These are phyloP conservation scores for Tolypocladium sp. DNA, from an alignment of 2,329 filamentous ascomycete species.

Conservation along the genomic window DNA sequence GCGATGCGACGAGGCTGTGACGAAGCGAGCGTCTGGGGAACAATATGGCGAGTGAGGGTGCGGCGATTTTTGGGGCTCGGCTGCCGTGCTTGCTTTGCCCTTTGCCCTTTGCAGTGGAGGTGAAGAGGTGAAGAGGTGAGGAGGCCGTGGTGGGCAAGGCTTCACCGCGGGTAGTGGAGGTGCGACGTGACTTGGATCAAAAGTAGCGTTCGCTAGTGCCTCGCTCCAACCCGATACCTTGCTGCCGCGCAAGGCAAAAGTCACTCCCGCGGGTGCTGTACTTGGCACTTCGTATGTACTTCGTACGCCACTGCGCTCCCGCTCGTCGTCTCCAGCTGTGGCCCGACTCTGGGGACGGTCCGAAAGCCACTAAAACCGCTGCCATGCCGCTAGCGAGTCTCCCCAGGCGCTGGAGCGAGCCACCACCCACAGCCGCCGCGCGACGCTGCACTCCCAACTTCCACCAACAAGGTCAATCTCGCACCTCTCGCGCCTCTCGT, in stretches of 20 bases:
- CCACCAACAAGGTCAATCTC: too few relatives aligned
- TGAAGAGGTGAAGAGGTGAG: background rate
- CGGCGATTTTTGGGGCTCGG: background rate
- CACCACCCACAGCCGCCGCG: too few relatives aligned
- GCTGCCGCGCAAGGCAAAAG: background rate
- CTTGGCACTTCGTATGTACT: too few relatives aligned
- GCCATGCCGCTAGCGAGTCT: background rate
- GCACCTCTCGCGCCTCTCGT: too few relatives aligned
- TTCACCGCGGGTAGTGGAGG: background rate
- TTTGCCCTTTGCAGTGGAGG: background rate
- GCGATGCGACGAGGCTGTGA: background rate
- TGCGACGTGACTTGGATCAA: background rate
- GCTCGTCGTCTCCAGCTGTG: background rate
- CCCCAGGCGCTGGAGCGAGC: too few relatives aligned
- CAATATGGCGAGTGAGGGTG: background rate
- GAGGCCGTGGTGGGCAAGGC: background rate
- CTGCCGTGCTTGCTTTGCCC: background rate
- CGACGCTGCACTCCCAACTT: too few relatives aligned
- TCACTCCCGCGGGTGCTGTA: background rate
- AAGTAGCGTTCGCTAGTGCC: background rate
- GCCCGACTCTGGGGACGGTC: background rate
- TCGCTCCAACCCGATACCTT: background rate
- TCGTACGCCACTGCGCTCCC: too few relatives aligned
- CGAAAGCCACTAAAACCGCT: background rate
- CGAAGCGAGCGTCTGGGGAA: too few relatives aligned